Percentiles rank a stretch among this genome's conserved stretches.
phyloP scores from a whole-genome alignment of 164 flowering plant genomes.

The Brasenia schreberi region DNA sequence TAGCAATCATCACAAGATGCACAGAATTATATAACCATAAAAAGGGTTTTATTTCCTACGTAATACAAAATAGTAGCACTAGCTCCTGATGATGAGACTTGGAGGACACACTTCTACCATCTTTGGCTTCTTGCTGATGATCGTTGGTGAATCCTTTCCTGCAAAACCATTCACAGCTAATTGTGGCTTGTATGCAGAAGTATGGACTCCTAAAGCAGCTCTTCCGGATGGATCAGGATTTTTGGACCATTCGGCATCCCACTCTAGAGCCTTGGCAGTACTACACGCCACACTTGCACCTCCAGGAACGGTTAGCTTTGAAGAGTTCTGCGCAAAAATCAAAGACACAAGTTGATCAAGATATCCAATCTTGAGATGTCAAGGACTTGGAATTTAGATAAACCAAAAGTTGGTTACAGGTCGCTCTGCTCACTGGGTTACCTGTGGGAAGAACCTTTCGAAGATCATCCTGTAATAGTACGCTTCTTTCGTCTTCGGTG shows the following conservation, averaged over 20 bases:
- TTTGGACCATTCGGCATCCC: constrained; percentile 82
- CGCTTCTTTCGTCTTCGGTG: constrained; percentile 78
- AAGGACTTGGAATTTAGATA: background rate
- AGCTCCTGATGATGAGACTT: constrained; percentile 25
- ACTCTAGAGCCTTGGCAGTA: constrained; percentile 83
- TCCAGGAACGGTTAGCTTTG: constrained; percentile 71
- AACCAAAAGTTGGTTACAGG: background rate
- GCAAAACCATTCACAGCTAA: constrained; percentile 1
- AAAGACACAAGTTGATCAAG: background rate
- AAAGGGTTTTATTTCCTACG: too few relatives aligned
- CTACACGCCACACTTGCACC: constrained; percentile 95
- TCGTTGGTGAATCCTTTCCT: constrained; percentile 14
- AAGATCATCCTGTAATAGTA: constrained; percentile 88
- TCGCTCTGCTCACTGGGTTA: constrained; percentile 5
- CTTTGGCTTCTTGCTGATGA: constrained; percentile 26
- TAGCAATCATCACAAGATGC: too few relatives aligned
- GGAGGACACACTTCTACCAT: constrained; percentile 31
- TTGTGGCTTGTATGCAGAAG: constrained; percentile 45
- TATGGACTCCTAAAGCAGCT: constrained; percentile 83
- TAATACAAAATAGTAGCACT: background rate
- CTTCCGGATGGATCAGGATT: constrained; percentile 94
- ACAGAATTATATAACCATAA: too few relatives aligned
- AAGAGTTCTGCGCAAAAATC: constrained; percentile 54
- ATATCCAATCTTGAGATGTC: background rate
- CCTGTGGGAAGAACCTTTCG: constrained; percentile 96